Evolutionary conservation across 176 grass and related monocot genomes (phyloP).

Genomic region (Oryza glaberrima): DNA sequence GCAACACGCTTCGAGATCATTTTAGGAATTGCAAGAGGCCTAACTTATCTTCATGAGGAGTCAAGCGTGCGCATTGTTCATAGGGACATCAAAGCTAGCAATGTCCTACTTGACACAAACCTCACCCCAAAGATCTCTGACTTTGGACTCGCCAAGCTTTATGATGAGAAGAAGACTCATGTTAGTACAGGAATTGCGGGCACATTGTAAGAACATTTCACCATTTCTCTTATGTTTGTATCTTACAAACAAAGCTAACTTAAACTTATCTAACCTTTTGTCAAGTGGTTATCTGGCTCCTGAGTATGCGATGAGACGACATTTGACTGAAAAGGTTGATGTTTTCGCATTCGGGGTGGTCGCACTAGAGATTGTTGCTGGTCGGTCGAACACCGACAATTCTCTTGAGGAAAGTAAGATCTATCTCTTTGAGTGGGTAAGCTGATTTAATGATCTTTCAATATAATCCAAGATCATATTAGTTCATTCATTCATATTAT

Average conservation of each 20-base stretch:
- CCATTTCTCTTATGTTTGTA: not conserved
- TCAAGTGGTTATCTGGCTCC: slow-evolving; percentile 67
- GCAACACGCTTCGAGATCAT: slow-evolving; percentile 57
- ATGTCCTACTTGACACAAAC: not conserved
- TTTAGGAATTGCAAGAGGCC: slow-evolving; percentile 56
- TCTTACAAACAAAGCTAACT: not conserved
- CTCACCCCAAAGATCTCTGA: slow-evolving; percentile 70
- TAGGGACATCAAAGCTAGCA: too few relatives aligned
- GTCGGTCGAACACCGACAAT: too few relatives aligned
- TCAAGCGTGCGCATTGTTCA: not conserved
- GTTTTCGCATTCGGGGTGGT: slow-evolving; percentile 53
- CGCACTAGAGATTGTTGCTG: too few relatives aligned
- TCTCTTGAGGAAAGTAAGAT: too few relatives aligned
- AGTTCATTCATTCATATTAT: not conserved
- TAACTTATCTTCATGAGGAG: slow-evolving; percentile 73
- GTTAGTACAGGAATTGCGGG: slow-evolving; percentile 59
- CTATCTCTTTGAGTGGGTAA: too few relatives aligned
- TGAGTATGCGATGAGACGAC: slow-evolving; percentile 73
- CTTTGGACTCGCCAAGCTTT: slow-evolving; percentile 71
- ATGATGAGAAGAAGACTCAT: slow-evolving; percentile 59
- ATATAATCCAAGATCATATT: too few relatives aligned
- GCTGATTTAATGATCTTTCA: too few relatives aligned
- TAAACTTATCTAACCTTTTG: not conserved
- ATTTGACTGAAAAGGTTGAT: slow-evolving; percentile 67
- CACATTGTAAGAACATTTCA: slow-evolving; percentile 60